phyloP scores from a whole-genome alignment of 2,329 filamentous ascomycete genomes.

The Botrytis fabae region DNA sequence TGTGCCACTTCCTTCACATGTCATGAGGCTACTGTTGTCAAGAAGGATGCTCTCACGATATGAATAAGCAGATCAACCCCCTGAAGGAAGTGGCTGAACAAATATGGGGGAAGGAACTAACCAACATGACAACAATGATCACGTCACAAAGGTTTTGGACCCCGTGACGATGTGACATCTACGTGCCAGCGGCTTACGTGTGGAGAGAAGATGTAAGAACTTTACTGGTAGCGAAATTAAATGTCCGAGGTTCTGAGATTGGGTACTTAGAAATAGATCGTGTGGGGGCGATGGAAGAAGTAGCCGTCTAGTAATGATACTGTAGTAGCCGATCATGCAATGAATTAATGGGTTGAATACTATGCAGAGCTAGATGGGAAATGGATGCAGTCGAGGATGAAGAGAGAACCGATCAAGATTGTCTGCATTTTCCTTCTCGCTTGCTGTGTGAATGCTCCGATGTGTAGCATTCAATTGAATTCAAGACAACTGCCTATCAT shows the following conservation, averaged over 20 bases:
- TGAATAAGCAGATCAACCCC: conserved; percentile 10
- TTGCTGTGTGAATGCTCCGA: not conserved
- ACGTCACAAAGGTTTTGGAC: not conserved
- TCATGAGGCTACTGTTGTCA: not conserved
- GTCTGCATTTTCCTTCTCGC: not conserved
- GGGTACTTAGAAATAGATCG: not conserved
- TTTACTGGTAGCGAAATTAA: conserved; percentile 3
- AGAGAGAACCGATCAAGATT: not conserved
- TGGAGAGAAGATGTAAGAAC: conserved; percentile 3
- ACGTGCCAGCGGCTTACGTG: not conserved
- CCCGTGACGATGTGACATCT: not conserved
- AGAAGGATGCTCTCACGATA: conserved; percentile 5
- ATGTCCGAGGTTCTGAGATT: conserved; percentile 3
- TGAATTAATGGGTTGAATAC: not conserved
- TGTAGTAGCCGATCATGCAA: not conserved
- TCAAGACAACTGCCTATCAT: not conserved
- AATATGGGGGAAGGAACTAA: not conserved
- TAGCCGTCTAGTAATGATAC: not conserved
- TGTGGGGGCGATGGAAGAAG: not conserved
- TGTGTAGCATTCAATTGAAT: not conserved
- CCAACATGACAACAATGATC: not conserved
- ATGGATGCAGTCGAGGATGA: not conserved
- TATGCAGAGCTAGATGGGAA: not conserved
- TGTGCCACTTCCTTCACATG: conserved; percentile 14
- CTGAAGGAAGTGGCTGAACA: conserved; percentile 11